These are phyloP conservation scores for Cetradonia linearis DNA, from an alignment of 495 filamentous ascomycete genomes.

Conservation along the genomic window DNA sequence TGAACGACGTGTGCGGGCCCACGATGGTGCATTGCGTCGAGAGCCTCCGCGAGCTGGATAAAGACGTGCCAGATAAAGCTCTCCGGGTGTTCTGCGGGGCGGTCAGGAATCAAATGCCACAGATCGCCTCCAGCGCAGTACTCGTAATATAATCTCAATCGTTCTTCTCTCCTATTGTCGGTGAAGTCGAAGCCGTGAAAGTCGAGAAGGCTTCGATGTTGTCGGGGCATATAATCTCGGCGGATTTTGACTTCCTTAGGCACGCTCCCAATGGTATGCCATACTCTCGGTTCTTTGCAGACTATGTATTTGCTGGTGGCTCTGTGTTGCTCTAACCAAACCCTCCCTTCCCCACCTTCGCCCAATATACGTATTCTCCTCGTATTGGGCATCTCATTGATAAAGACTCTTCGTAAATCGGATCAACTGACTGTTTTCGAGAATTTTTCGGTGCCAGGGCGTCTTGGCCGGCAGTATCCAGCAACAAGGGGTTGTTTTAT, in stretches of 20 bases:
- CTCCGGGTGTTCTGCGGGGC: neutral
- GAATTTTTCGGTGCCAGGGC: neutral
- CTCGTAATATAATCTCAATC: neutral
- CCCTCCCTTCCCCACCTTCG: neutral
- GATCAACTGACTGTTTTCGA: neutral
- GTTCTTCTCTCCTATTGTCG: no score
- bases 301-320: neutral
- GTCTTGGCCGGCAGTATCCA: neutral
- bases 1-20: neutral
- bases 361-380: neutral
- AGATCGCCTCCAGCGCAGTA: conserved; percentile 11
- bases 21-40: neutral
- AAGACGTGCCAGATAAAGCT: conserved; percentile 14
- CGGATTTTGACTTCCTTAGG: neutral
- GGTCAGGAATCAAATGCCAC: neutral
- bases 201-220: neutral
- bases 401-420: neutral
- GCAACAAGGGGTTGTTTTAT: neutral
- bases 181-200: neutral
- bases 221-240: neutral
- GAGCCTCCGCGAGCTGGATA: conserved; percentile 5
- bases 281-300: neutral
- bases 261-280: neutral
- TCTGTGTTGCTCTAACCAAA: neutral
- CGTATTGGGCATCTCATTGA: neutral